phyloP scores from a whole-genome alignment of 352 stramenopile genomes.

The Globisporangium carolinianum region DNA sequence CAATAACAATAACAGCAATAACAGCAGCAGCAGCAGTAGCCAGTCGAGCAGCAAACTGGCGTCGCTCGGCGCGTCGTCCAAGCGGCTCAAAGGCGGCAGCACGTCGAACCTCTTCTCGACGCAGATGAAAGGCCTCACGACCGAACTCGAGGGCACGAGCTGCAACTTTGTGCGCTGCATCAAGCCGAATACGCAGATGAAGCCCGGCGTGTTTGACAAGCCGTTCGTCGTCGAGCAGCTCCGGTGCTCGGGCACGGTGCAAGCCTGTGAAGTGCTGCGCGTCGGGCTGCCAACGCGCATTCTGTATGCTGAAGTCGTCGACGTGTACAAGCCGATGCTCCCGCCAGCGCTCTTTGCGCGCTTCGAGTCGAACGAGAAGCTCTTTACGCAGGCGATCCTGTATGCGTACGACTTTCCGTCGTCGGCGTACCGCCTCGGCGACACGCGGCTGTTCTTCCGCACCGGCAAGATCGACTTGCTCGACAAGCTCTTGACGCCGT shows the following conservation, averaged over 20 bases:
- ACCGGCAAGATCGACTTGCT: conserved; percentile 83
- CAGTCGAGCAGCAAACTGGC: conserved; percentile 35
- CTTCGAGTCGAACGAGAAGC: conserved; percentile 80
- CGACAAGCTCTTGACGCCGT: conserved; percentile 66
- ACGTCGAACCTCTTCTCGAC: conserved; percentile 70
- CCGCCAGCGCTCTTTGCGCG: conserved; percentile 50
- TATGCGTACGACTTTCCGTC: conserved; percentile 72
- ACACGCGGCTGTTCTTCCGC: conserved; percentile 79
- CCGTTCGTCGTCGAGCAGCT: conserved; percentile 73
- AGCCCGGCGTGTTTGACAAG: conserved; percentile 72
- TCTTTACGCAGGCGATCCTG: conserved; percentile 83
- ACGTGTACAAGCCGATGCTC: conserved; percentile 72
- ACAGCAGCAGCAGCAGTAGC: neutral
- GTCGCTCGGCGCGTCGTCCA: conserved; percentile 22
- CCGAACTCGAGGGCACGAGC: conserved; percentile 76
- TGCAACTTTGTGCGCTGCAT: conserved; percentile 95
- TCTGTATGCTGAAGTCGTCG: conserved; percentile 79
- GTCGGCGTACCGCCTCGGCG: conserved; percentile 68
- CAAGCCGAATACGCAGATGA: conserved; percentile 94
- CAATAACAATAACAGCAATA: neutral
- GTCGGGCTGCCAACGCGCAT: conserved; percentile 81
- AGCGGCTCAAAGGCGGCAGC: conserved; percentile 59
- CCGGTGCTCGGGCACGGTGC: conserved; percentile 62
- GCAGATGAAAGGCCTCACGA: conserved; percentile 83
- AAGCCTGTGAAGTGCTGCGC: conserved; percentile 77